Conservation (phyloP, 2,329 filamentous ascomycete species). For the Cucurbitaria berberidis region DNA sequence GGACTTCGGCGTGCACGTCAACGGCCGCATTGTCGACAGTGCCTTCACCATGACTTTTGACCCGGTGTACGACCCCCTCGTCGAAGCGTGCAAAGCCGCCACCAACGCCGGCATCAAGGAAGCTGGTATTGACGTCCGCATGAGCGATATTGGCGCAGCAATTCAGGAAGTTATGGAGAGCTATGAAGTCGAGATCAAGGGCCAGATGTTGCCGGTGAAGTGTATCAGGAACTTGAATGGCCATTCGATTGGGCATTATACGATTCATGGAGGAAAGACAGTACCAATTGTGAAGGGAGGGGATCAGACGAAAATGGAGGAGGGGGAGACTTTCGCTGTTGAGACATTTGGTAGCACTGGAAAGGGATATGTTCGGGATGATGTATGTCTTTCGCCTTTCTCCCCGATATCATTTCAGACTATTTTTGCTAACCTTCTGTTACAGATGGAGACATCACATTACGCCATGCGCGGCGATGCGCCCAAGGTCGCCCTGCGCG, state of each 20-base stretch:
- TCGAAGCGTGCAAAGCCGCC: slow-evolving; percentile 70
- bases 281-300: slow-evolving; percentile 90
- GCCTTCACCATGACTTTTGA: slow-evolving; percentile 74
- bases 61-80: slow-evolving; percentile 70
- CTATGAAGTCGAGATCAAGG: slow-evolving; percentile 85
- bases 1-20: slow-evolving; percentile 74
- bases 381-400: slow-evolving; percentile 59
- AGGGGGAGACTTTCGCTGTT: slow-evolving; percentile 93
- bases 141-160: slow-evolving; percentile 80
- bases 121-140: slow-evolving; percentile 88
- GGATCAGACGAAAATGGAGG: slow-evolving; percentile 95
- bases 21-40: slow-evolving; percentile 73
- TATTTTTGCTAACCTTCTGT: slow-evolving; percentile 13
- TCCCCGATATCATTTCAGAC: too few species aligned
- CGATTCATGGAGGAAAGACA: slow-evolving; percentile 90
- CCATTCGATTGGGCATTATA: slow-evolving; percentile 87
- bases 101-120: slow-evolving; percentile 81
- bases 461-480: slow-evolving; percentile 79
- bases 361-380: slow-evolving; percentile 84
- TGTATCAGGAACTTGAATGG: slow-evolving; percentile 86
- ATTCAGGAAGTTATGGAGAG: slow-evolving; percentile 95
- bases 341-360: slow-evolving; percentile 96
- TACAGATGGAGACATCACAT: slow-evolving; percentile 78
- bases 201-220: slow-evolving; percentile 79
- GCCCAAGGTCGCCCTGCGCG: slow-evolving; percentile 74